These are phyloP conservation scores for Chrysanthemum seticuspe DNA, from an alignment of 129 eudicot genomes.

Conservation along the genomic window DNA sequence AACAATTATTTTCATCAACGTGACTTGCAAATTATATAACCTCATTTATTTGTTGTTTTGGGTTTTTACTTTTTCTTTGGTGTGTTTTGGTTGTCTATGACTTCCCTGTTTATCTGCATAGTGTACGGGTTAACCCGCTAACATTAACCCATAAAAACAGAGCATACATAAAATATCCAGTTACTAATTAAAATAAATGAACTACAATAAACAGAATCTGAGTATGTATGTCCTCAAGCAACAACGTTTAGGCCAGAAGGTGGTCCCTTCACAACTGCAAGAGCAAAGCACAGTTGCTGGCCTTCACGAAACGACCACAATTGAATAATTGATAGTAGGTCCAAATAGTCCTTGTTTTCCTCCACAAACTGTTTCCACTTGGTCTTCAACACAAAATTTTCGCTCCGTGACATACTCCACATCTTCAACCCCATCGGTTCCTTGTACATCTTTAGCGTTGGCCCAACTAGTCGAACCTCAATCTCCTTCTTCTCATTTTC, in stretches of 20 bases:
- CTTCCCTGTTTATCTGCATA: too few species aligned
- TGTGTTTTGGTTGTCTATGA: too few species aligned
- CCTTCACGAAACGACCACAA: background rate
- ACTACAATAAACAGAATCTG: too few species aligned
- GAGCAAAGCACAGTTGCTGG: background rate
- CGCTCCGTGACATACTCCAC: background rate
- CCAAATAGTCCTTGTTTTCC: background rate
- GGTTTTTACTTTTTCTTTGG: too few species aligned
- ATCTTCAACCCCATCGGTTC: background rate
- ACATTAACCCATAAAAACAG: too few species aligned
- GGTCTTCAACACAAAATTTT: background rate
- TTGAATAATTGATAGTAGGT: background rate
- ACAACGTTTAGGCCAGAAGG: background rate
- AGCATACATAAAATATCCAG: too few species aligned
- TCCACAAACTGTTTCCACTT: background rate
- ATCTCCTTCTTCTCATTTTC: background rate
- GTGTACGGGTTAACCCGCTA: too few species aligned
- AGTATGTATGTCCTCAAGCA: background rate
- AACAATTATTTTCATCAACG: too few species aligned
- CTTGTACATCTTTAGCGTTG: background rate
- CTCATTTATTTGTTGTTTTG: too few species aligned
- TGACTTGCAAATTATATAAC: too few species aligned
- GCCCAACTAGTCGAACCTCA: background rate
- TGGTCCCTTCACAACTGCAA: background rate
- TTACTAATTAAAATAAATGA: too few species aligned